These are phyloP conservation scores for Trifolium repens DNA, from an alignment of 306 rosid species.

Conservation along the genomic window DNA sequence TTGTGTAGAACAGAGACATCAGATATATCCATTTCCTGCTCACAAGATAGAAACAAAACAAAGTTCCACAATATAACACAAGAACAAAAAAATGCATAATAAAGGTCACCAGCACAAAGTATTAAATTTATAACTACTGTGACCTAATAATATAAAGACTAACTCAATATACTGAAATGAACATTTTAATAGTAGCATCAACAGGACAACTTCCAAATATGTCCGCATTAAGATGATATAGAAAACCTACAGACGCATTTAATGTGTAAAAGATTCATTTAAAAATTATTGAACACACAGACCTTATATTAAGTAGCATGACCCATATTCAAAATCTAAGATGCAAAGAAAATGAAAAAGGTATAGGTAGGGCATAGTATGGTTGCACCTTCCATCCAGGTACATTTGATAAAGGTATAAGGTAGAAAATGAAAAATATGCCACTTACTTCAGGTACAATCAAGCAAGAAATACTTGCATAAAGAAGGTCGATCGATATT, in stretches of 20 bases:
- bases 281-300: neutral
- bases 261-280: constrained; percentile 1
- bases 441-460: constrained; percentile 84
- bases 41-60: constrained; percentile 35
- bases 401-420: neutral
- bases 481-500: constrained; percentile 85
- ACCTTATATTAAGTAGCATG: neutral
- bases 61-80: constrained; percentile 25
- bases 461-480: constrained; percentile 81
- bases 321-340: neutral
- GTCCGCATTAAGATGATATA: neutral
- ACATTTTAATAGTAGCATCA: neutral
- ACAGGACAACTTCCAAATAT: neutral
- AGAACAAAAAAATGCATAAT: neutral
- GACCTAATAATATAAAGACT: neutral
- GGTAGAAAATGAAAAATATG: neutral
- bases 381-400: neutral
- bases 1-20: constrained; percentile 65
- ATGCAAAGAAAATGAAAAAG: neutral
- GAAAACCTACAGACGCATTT: neutral
- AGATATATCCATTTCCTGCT: constrained; percentile 85
- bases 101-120: neutral
- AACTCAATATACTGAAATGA: neutral
- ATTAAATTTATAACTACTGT: neutral
- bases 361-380: neutral